A percentile compares a stretch with the other conserved stretches of the same genome.
These are phyloP conservation scores for Brassica balearica DNA, from an alignment of 441 rosid genomes.

Conservation along the genomic window DNA sequence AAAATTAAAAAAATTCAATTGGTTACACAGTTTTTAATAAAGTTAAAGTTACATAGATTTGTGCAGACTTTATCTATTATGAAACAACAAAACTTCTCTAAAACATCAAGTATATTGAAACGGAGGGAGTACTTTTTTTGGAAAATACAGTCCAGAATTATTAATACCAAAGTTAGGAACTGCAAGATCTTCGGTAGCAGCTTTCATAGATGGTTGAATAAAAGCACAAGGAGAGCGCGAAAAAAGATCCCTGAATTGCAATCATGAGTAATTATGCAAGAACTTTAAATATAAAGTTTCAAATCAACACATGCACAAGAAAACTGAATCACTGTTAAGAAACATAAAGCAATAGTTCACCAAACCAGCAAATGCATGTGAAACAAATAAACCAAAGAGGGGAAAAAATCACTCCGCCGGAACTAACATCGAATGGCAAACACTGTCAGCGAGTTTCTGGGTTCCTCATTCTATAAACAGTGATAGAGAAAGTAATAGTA, in stretches of 20 bases:
- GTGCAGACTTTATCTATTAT: too few species aligned
- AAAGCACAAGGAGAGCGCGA: constrained; percentile 87
- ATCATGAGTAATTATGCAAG: constrained; percentile 35
- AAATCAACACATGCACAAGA: constrained; percentile 12
- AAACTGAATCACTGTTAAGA: neutral
- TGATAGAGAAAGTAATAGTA: neutral
- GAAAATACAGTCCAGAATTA: neutral
- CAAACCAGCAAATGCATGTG: constrained; percentile 21
- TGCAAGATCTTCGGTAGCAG: constrained; percentile 54
- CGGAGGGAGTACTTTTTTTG: neutral
- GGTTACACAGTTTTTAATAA: too few species aligned
- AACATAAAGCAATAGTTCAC: constrained; percentile 15
- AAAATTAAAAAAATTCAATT: too few species aligned
- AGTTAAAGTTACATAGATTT: too few species aligned
- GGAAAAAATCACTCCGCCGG: constrained; percentile 10
- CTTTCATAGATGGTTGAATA: constrained; percentile 87
- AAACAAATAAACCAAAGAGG: constrained; percentile 2
- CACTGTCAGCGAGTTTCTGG: neutral
- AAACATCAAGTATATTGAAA: too few species aligned
- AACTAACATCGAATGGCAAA: neutral
- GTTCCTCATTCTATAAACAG: constrained; percentile 1
- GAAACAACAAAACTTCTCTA: too few species aligned
- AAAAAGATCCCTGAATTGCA: constrained; percentile 83
- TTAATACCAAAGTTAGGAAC: constrained; percentile 84
- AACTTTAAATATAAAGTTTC: constrained; percentile 11